phyloP scores from a whole-genome alignment of 371 early-diverging fungal species.

The Rhizomucor pusillus region DNA sequence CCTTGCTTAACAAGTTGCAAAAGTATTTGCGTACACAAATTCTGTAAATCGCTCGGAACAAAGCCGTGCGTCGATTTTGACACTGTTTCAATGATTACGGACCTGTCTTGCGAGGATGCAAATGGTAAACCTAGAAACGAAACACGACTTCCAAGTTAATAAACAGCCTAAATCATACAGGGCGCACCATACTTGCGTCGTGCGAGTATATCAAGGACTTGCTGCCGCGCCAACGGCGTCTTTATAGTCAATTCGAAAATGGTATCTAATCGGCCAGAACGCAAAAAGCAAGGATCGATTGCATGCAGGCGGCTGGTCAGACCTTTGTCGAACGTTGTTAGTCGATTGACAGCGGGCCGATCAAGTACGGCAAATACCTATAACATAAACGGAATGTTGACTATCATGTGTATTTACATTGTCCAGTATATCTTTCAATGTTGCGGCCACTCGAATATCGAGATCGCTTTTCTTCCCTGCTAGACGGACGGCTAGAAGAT shows the following conservation, averaged over 20 bases:
- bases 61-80: constrained; percentile 95
- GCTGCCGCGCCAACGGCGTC: constrained; percentile 41
- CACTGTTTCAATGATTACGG: constrained; percentile 68
- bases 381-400: constrained; percentile 36
- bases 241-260: constrained; percentile 48
- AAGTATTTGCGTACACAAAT: constrained; percentile 57
- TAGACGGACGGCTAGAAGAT: constrained; percentile 49
- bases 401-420: constrained; percentile 15
- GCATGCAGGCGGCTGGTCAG: constrained; percentile 58
- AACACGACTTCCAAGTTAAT: background rate
- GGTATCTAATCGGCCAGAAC: constrained; percentile 60
- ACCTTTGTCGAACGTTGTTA: constrained; percentile 10
- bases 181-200: constrained; percentile 31
- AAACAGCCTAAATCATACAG: background rate
- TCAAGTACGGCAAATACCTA: constrained; percentile 51
- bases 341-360: background rate
- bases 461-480: constrained; percentile 38
- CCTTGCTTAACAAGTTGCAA: constrained; percentile 40
- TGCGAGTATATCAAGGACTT: constrained; percentile 44
- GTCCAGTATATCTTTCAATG: constrained; percentile 39
- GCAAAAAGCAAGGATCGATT: constrained; percentile 48
- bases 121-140: constrained; percentile 50
- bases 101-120: constrained; percentile 38
- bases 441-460: constrained; percentile 29
- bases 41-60: constrained; percentile 73